These are phyloP conservation scores for Incumbomyces lentus DNA, from an alignment of 2,329 filamentous ascomycete species.

Conservation along the genomic window DNA sequence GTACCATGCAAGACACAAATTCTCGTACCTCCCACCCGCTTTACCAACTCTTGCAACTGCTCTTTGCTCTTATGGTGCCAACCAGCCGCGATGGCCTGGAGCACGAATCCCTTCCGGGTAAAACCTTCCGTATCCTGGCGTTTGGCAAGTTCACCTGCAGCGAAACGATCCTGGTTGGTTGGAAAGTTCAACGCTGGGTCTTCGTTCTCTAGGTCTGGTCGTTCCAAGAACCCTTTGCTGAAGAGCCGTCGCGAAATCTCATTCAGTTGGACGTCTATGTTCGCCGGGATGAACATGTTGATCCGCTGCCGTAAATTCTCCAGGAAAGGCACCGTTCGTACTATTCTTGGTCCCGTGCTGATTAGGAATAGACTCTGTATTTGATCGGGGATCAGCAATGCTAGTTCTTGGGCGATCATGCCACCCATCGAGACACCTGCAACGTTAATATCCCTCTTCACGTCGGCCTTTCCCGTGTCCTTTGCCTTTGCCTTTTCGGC, in stretches of 20 bases:
- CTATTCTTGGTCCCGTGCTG: constrained; percentile 51
- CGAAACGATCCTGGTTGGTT: constrained; percentile 72
- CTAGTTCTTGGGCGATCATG: constrained; percentile 83
- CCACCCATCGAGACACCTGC: constrained; percentile 76
- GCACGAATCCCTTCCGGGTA: constrained; percentile 56
- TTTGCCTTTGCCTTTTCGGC: too few species aligned
- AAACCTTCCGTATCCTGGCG: constrained; percentile 51
- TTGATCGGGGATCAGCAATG: constrained; percentile 21
- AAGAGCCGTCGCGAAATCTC: constrained; percentile 60
- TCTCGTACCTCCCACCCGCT: constrained; percentile 58
- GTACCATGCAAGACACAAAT: constrained; percentile 72
- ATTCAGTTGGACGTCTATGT: constrained; percentile 54
- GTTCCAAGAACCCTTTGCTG: constrained; percentile 42
- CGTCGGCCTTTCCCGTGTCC: not conserved
- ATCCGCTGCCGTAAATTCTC: constrained; percentile 54
- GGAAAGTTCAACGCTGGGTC: constrained; percentile 42
- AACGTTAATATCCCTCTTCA: constrained; percentile 49
- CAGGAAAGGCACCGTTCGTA: constrained; percentile 47
- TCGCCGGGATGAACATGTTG: constrained; percentile 56
- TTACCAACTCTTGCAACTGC: constrained; percentile 56
- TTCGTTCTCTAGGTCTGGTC: constrained; percentile 22
- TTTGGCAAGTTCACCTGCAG: constrained; percentile 69
- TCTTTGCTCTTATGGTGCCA: constrained; percentile 65
- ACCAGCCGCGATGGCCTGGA: constrained; percentile 67
- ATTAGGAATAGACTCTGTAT: constrained; percentile 45